Percentiles rank a stretch among this genome's conserved stretches.
Conservation (phyloP, 169 alveolate genomes). For the Plasmodium billcollinsi region DNA sequence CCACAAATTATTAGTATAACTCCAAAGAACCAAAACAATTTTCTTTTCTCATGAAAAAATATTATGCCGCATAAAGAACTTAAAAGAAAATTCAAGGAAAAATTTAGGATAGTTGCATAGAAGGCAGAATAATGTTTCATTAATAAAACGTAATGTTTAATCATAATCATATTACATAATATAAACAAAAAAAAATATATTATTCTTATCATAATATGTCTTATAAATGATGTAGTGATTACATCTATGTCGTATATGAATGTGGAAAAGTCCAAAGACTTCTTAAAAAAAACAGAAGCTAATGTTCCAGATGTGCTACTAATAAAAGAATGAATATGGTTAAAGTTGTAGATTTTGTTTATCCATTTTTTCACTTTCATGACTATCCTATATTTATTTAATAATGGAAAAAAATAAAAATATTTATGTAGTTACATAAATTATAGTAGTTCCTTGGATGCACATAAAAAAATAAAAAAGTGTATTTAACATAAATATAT, state of each 20-base stretch:
- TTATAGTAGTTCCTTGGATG: too few species aligned
- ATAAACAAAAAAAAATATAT: conserved; percentile 36
- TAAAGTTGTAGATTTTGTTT: conserved; percentile 5
- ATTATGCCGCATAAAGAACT: conserved; percentile 61
- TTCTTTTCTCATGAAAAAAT: conserved; percentile 52
- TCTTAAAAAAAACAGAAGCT: conserved; percentile 69
- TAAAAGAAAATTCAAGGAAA: conserved; percentile 48
- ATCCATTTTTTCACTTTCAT: conserved; percentile 13
- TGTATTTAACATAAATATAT: too few species aligned
- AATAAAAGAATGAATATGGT: conserved; percentile 25
- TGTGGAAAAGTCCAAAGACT: conserved; percentile 40
- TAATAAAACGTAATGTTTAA: conserved; percentile 46
- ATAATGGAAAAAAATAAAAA: conserved; percentile 7
- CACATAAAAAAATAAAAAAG: not conserved
- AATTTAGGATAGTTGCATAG: conserved; percentile 50
- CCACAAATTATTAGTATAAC: conserved; percentile 37
- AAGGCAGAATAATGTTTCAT: conserved; percentile 69
- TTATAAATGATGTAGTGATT: conserved; percentile 18
- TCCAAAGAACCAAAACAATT: conserved; percentile 53
- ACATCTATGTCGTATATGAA: not conserved
- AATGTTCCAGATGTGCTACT: conserved; percentile 61
- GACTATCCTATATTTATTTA: conserved; percentile 11
- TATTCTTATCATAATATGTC: conserved; percentile 29
- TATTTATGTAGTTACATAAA: too few species aligned
- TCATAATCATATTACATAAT: conserved; percentile 45